Evolutionary conservation across 208 protist species (phyloP), one percentile per base, ranked within the genome.

Genomic region (Crithidia fasciculata): DNA sequence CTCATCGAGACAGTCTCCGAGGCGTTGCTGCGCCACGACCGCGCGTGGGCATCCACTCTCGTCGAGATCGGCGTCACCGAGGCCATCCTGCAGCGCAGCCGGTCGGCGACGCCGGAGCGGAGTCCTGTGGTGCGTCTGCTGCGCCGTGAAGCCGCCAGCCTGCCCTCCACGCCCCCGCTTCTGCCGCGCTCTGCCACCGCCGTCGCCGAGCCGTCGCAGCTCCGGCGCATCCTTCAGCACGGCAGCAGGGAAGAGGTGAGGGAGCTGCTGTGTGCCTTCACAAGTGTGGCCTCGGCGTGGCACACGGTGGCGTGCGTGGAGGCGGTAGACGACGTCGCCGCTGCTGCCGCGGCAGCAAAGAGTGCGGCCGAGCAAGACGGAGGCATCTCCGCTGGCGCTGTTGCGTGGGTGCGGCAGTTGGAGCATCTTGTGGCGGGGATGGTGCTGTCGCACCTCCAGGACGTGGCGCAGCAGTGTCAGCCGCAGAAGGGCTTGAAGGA

Each of bases 61-160:
- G 70, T 84, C 3, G 87, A 94, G 8, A 83, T 82, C 9, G 92
- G 87, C 37, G 68, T 95, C 0, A 72, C 80, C 8, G 80, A 92
- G 39, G 78, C 78, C 16, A 75, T 87, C 9, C 39, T 77, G 49
- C 70, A 49, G 13, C 70, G 70, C 58, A 59, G 67, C 36, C 49
- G 47, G 10, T 8, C 73, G 5, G 55, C 12, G 12, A 70, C 45
- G 0, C 47, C 69, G 8, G 65, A 68, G 71, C 71, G 74, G n/a
- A 79, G 74, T 28, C 78, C 78, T 4, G 71, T 83, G 7, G 68
- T 78, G 45, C 64, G 73, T 43, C 63, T 77, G 66, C 28, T 74
- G 64, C 52, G 69, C 12, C 55, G 61, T 54, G 72, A 63, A 50
- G 72, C 59, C 8, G 64, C 39, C 12, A 68, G 67, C 45, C 53